These are phyloP conservation scores for Pythium guiyangense DNA, from an alignment of 352 stramenopile genomes.

Conservation along the genomic window DNA sequence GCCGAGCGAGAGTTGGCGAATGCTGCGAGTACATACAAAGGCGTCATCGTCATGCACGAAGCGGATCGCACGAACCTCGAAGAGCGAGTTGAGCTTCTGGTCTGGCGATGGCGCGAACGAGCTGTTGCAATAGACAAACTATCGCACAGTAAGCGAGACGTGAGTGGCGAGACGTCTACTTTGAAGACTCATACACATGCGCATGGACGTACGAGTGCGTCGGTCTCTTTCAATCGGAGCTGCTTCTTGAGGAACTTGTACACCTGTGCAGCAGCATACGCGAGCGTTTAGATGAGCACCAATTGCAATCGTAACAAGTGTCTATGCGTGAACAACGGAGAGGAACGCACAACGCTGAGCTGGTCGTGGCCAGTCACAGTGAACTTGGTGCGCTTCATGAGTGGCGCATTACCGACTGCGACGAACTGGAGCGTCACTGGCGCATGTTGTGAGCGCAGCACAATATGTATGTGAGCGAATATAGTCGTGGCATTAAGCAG, in stretches of 20 bases:
- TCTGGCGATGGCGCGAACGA: slow-evolving; percentile 82
- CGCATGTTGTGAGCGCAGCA: not conserved
- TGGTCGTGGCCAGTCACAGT: slow-evolving; percentile 70
- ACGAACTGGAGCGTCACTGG: slow-evolving; percentile 86
- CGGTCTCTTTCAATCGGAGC: slow-evolving; percentile 66
- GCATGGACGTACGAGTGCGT: slow-evolving; percentile 45
- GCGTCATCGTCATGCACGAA: no score
- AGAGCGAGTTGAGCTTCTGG: slow-evolving; percentile 71
- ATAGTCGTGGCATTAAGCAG: not conserved
- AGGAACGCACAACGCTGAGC: slow-evolving; percentile 74
- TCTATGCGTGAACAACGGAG: no score
- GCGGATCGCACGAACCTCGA: slow-evolving; percentile 67
- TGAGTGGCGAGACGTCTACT: not conserved
- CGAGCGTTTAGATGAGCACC: no score
- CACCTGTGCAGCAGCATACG: no score
- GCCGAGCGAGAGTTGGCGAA: no score
- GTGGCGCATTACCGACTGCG: slow-evolving; percentile 66
- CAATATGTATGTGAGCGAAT: not conserved
- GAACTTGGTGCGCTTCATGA: slow-evolving; percentile 89
- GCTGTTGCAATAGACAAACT: slow-evolving; percentile 89
- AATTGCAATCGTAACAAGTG: no score
- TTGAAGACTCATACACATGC: not conserved
- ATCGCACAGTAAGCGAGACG: not conserved
- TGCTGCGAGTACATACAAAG: no score
- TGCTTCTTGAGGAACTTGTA: slow-evolving; percentile 86